Evolutionary conservation across 2,329 filamentous ascomycete genomes (phyloP).

Genomic region (Periglandula ipomoeae): DNA sequence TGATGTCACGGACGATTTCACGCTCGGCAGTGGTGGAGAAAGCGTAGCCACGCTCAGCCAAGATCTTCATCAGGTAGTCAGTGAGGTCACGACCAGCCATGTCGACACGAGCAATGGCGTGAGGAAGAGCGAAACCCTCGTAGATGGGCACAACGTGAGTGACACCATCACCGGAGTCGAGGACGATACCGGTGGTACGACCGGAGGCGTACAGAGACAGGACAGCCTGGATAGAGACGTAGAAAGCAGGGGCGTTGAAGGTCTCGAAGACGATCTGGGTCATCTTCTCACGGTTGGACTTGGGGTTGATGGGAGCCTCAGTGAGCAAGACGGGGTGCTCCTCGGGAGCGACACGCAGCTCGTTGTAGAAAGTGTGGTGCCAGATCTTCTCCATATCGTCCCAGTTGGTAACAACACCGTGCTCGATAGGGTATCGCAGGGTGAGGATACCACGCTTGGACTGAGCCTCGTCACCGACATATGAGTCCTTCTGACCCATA

Average conservation of each 20-base stretch:
- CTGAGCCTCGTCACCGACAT: slow-evolving; percentile 99
- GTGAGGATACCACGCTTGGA: slow-evolving; percentile 99
- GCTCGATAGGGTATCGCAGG: slow-evolving; percentile 98
- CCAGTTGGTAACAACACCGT: slow-evolving; percentile 99
- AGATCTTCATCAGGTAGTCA: slow-evolving; percentile 99
- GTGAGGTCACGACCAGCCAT: slow-evolving; percentile 99
- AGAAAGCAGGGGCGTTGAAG: slow-evolving; percentile 99
- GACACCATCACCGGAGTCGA: slow-evolving; percentile 99
- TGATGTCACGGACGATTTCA: slow-evolving; percentile 99
- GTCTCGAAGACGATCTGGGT: slow-evolving; percentile 99
- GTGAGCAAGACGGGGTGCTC: slow-evolving; percentile 99
- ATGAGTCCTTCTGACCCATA: slow-evolving; percentile 99
- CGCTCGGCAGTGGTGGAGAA: slow-evolving; percentile 99
- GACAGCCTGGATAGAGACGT: slow-evolving; percentile 99
- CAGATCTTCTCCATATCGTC: slow-evolving; percentile 99
- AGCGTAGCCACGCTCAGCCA: slow-evolving; percentile 97
- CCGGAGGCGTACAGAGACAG: slow-evolving; percentile 98
- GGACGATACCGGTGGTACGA: slow-evolving; percentile 99
- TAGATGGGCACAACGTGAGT: slow-evolving; percentile 99
- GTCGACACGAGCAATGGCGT: slow-evolving; percentile 99
- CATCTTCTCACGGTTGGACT: slow-evolving; percentile 99
- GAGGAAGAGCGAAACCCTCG: slow-evolving; percentile 99
- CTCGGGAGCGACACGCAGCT: slow-evolving; percentile 98
- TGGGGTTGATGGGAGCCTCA: slow-evolving; percentile 99
- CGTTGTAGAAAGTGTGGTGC: slow-evolving; percentile 99